Evolutionary conservation across 148 eudicot species (phyloP).

Genomic region (Dysphania ambrosioides): DNA sequence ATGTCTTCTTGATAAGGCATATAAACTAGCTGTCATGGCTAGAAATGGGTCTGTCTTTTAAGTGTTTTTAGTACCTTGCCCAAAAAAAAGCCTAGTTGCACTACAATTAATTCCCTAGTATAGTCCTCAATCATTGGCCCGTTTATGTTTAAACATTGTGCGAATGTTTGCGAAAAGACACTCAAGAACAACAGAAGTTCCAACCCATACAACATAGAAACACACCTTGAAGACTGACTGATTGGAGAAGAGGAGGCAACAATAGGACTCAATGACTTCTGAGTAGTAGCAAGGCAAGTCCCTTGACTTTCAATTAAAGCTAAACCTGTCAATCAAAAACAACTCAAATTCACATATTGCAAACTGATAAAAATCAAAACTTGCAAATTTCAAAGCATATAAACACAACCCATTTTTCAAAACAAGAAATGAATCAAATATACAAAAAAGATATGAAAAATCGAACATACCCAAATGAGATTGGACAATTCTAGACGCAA

Average conservation of each 20-base stretch:
- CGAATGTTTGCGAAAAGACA: too few relatives aligned
- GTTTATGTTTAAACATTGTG: background rate
- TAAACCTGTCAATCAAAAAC: slow-evolving; percentile 22
- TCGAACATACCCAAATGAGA: slow-evolving; percentile 45
- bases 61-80: too few relatives aligned
- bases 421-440: background rate
- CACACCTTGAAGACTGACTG: slow-evolving; percentile 48
- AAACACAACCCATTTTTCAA: slow-evolving; percentile 9
- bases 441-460: background rate
- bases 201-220: background rate
- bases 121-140: slow-evolving; percentile 4
- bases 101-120: background rate
- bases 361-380: slow-evolving; percentile 8
- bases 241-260: slow-evolving; percentile 27
- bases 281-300: slow-evolving; percentile 37
- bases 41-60: too few relatives aligned
- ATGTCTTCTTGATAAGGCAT: too few relatives aligned
- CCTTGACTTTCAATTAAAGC: slow-evolving; percentile 32
- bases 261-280: slow-evolving; percentile 31
- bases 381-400: background rate
- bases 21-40: too few relatives aligned
- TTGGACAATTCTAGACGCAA: slow-evolving; percentile 26
- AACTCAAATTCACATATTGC: background rate
- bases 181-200: background rate
- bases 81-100: background rate